Evolutionary conservation across 192 early-diverging fungal genomes (phyloP).

Genomic region (Coemansia sp.): DNA sequence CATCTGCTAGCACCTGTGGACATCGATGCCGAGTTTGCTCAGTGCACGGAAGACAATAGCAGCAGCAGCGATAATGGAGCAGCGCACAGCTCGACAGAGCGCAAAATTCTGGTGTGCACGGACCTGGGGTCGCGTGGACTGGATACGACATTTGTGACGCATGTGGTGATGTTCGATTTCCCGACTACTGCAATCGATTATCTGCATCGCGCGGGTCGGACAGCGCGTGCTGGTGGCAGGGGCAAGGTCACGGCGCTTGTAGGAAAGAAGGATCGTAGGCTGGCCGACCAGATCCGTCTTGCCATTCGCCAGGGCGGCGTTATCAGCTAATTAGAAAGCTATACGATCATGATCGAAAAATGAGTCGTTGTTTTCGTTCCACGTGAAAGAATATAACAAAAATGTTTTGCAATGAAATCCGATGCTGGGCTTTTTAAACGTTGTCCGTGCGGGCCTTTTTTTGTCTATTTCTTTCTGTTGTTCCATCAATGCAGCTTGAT

Average conservation of each 20-base stretch:
- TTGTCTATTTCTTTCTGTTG: no score
- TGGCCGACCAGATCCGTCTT: conserved; percentile 52
- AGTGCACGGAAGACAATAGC: not conserved
- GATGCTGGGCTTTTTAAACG: no score
- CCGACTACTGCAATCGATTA: conserved; percentile 90
- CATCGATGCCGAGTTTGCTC: conserved; percentile 14
- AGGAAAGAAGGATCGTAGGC: conserved; percentile 64
- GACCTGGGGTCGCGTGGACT: conserved; percentile 89
- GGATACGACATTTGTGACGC: conserved; percentile 83
- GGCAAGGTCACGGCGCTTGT: conserved; percentile 86
- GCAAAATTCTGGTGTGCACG: conserved; percentile 79
- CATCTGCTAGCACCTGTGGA: conserved; percentile 28
- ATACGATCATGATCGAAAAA: no score
- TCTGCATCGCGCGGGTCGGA: conserved; percentile 88
- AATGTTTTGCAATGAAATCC: no score
- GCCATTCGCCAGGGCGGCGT: conserved; percentile 53
- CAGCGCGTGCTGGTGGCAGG: conserved; percentile 75
- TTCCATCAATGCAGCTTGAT: no score
- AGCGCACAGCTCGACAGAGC: not conserved
- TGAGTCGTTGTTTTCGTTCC: no score
- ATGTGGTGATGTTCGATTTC: conserved; percentile 90
- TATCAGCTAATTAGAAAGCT: conserved; percentile 18
- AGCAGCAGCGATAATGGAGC: not conserved
- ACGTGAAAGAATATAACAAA: no score
- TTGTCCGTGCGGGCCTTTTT: no score